Conservation (phyloP, 2,329 filamentous ascomycete species). For the Aureobasidium sp. region DNA sequence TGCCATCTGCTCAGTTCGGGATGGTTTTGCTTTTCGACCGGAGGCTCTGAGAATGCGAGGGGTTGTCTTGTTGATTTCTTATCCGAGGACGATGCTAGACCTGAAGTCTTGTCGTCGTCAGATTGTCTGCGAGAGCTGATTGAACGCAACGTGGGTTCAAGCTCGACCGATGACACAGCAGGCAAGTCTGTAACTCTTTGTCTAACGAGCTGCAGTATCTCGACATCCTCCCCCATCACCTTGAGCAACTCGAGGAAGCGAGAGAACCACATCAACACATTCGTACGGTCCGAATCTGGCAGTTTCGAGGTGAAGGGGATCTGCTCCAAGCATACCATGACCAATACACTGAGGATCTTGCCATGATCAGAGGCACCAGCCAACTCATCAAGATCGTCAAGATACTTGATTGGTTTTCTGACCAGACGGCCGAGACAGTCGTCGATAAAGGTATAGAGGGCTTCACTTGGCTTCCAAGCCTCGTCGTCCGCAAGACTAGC, state of each 20-base stretch:
- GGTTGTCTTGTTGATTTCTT: slow-evolving; percentile 2
- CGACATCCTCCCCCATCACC: slow-evolving; percentile 15
- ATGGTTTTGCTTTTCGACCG: slow-evolving; percentile 38
- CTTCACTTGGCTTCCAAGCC: slow-evolving; percentile 13
- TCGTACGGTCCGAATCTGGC: slow-evolving; percentile 17
- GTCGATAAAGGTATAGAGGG: slow-evolving; percentile 66
- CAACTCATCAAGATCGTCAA: slow-evolving; percentile 59
- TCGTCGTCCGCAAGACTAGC: slow-evolving; percentile 34
- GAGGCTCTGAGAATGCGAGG: slow-evolving; percentile 30
- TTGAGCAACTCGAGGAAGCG: slow-evolving; percentile 21
- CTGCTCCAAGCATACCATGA: slow-evolving; percentile 68
- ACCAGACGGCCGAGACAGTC: slow-evolving; percentile 73
- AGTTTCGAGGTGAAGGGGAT: slow-evolving; percentile 58
- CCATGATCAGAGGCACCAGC: slow-evolving; percentile 22
- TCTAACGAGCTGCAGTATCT: background rate
- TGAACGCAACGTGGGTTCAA: background rate
- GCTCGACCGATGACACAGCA: background rate
- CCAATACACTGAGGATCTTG: slow-evolving; percentile 53
- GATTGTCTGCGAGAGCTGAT: background rate
- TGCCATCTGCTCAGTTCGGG: slow-evolving; percentile 56
- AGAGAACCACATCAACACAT: slow-evolving; percentile 16
- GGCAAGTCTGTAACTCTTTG: background rate
- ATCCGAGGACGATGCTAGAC: background rate
- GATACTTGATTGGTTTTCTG: slow-evolving; percentile 73
- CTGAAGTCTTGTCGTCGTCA: background rate